A percentile compares a stretch with the other conserved stretches of the same genome.
phyloP scores from a whole-genome alignment of 768 basidiomycete species.

The Cystobasidium ongulense region DNA sequence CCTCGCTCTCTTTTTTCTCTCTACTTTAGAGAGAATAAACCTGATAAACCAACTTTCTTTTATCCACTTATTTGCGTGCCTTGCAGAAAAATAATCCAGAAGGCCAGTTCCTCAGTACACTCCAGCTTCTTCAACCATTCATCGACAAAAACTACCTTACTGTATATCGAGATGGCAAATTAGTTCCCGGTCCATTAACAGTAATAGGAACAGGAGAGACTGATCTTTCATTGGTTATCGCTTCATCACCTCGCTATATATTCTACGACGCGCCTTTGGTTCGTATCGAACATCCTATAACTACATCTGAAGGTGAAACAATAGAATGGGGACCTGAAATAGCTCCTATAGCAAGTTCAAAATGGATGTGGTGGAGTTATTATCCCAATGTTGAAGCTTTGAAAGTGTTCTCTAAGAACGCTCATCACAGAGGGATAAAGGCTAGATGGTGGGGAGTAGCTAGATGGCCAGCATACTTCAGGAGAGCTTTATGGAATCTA shows the following conservation, averaged over 20 bases:
- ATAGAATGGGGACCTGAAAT: slow-evolving; percentile 5
- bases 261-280: slow-evolving; percentile 19
- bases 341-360: slow-evolving; percentile 15
- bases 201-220: slow-evolving; percentile 21
- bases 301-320: background rate
- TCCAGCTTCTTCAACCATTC: slow-evolving; percentile 11
- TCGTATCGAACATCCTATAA: background rate
- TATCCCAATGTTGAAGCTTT: slow-evolving; percentile 3
- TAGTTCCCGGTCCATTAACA: background rate
- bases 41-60: background rate
- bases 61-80: background rate
- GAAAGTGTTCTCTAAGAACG: background rate
- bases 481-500: slow-evolving; percentile 14
- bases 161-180: background rate
- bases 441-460: slow-evolving; percentile 26
- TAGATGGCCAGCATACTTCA: background rate
- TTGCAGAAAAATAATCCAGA: slow-evolving; percentile 5
- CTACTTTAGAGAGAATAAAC: too few relatives aligned
- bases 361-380: slow-evolving; percentile 14
- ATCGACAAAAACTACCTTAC: slow-evolving; percentile 5
- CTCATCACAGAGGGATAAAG: slow-evolving; percentile 8
- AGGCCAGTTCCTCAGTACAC: background rate
- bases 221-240: background rate
- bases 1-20: background rate
- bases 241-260: slow-evolving; percentile 6